Percentiles rank a stretch among this genome's conserved stretches.
These are phyloP conservation scores for Drechslerella dactyloides DNA, from an alignment of 2,329 filamentous ascomycete genomes.

Conservation along the genomic window DNA sequence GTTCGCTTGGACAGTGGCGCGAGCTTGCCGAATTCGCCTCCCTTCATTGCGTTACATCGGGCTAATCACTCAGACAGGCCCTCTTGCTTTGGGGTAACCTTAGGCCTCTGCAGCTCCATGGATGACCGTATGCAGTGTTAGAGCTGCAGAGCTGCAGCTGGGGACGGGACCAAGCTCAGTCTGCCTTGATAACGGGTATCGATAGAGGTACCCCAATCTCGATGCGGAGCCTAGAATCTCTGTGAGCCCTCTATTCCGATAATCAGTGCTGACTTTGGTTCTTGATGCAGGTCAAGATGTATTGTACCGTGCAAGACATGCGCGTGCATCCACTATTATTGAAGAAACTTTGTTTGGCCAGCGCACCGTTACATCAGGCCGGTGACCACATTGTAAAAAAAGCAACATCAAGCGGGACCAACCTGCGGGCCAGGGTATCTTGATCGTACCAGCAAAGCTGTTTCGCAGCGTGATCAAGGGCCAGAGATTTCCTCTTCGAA, in stretches of 20 bases:
- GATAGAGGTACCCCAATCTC: neutral
- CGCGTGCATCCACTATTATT: neutral
- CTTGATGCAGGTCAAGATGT: neutral
- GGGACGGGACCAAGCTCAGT: neutral
- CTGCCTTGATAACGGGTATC: neutral
- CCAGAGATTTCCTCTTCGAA: slow-evolving; percentile 7
- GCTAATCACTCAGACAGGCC: slow-evolving; percentile 11
- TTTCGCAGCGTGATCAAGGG: slow-evolving; percentile 9
- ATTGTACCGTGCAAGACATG: neutral
- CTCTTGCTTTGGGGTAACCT: slow-evolving; percentile 5
- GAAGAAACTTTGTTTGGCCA: slow-evolving; percentile 9
- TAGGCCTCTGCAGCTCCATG: neutral
- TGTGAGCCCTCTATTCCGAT: neutral
- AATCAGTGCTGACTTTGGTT: neutral
- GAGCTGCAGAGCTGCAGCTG: slow-evolving; percentile 25
- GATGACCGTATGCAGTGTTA: too few species aligned
- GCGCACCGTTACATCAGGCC: slow-evolving; percentile 49
- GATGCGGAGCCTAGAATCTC: neutral
- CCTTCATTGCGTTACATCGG: slow-evolving; percentile 43
- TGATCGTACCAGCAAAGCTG: slow-evolving; percentile 7
- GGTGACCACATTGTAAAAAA: slow-evolving; percentile 44
- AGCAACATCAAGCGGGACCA: slow-evolving; percentile 38
- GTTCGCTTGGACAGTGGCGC: slow-evolving; percentile 23
- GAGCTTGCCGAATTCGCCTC: slow-evolving; percentile 25
- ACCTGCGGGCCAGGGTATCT: slow-evolving; percentile 29